Conservation (phyloP, 2,329 filamentous ascomycete genomes). For the Aspergillus neotritici region DNA sequence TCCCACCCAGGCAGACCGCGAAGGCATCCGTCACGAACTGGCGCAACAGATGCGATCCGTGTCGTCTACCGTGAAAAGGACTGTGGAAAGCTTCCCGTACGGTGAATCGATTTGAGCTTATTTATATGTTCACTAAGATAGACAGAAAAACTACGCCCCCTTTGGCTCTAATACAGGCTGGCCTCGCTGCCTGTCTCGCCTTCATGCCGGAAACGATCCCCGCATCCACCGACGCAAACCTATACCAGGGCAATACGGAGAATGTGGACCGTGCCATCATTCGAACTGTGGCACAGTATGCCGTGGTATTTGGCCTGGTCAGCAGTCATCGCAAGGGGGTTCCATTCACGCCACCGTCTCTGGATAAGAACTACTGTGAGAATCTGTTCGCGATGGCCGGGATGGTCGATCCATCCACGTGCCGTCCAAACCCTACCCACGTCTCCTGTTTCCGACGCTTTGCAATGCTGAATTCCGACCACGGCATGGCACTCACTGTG, state of each 20-base stretch:
- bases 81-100: conserved; percentile 24
- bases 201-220: conserved; percentile 18
- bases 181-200: conserved; percentile 25
- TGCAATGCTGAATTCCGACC: conserved; percentile 54
- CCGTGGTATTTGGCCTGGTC: conserved; percentile 21
- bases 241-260: conserved; percentile 21
- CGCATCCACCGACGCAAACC: conserved; percentile 12
- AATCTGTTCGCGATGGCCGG: conserved; percentile 54
- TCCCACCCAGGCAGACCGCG: conserved; percentile 19
- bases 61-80: conserved; percentile 17
- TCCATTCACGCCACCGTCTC: conserved; percentile 15
- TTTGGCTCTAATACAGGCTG: conserved; percentile 24
- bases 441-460: conserved; percentile 50
- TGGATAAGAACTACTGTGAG: conserved; percentile 48
- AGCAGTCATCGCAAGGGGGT: conserved; percentile 22
- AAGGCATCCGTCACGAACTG: conserved; percentile 16
- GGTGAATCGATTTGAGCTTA: not conserved
- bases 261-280: conserved; percentile 21
- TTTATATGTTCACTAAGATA: not conserved
- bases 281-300: conserved; percentile 21
- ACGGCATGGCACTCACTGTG: conserved; percentile 55
- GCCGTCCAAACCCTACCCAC: conserved; percentile 41
- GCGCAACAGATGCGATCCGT: conserved; percentile 18
- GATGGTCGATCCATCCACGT: conserved; percentile 45
- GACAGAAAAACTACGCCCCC: conserved; percentile 17